Base-by-base conservation (phyloP, 768 basidiomycete genomes). In the Asterophora parasitica region DNA sequence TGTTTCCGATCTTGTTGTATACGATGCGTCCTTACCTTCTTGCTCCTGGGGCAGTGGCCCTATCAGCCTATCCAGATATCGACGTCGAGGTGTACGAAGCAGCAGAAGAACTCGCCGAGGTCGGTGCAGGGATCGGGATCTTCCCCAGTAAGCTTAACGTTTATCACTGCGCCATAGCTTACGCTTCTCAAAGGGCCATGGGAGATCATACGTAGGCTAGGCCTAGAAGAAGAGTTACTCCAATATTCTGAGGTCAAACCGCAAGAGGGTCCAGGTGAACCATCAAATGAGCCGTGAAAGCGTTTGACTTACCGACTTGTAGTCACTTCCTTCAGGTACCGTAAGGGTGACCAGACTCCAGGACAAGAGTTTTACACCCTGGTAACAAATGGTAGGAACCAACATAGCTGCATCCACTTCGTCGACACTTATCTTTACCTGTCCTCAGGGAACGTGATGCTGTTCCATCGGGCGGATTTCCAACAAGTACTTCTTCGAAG, bases 401-500 rank as follows among this genome's bases (percentile, higher is more conserved):
- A 26, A 42, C 39, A 42, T 45, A 37, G 36, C 37, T 16, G 26
- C 40, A 23, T 23, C 23, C 6, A 23, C 36, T 39, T 31, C 33
- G 32, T 50, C 27, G 16, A 42, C 38, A n/a, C 34, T 44, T 57
- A 49, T 54, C 42, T 49, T 45, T 39, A 49, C 36, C 17, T 41
- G 26, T 38, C 42, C 16, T 40, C 58, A 82, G 80, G 80, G n/a
- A 63, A 65, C 47, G 45, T 80, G 50, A 67, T 79, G 52, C 62
- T 65, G 49, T 71, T 88, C 52, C 85, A 85, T 61, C 79, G 86
- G 12, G 73, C 83, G 17, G 82, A 85, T 54, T 84, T 87, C 55
- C 83, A 86, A 47, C 62, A 67, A 16, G 75, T 73, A 1, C 70
- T 88, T 45, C 69, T 88, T 7, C 61, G 66, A 34, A 67, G 69